phyloP scores from a whole-genome alignment of 2,329 filamentous ascomycete species.

The Daldinia eschscholtzii region DNA sequence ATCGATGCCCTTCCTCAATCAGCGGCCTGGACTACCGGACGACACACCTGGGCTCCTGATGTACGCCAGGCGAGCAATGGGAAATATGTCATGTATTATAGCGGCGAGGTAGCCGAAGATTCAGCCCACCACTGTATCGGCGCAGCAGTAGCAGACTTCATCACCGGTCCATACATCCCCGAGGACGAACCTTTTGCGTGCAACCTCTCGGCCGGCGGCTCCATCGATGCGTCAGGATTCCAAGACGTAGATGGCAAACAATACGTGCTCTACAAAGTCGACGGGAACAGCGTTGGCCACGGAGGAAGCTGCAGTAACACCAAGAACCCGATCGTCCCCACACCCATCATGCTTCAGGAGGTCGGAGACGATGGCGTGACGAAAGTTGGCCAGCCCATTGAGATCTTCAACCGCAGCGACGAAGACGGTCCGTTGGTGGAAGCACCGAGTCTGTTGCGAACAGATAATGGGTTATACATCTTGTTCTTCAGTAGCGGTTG shows the following conservation, averaged over 20 bases:
- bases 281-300: constrained; percentile 68
- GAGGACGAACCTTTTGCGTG: constrained; percentile 64
- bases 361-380: constrained; percentile 65
- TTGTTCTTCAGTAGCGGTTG: constrained; percentile 74
- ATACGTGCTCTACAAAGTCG: constrained; percentile 75
- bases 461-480: constrained; percentile 64
- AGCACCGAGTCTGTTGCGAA: constrained; percentile 67
- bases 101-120: constrained; percentile 59
- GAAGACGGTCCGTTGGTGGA: constrained; percentile 70
- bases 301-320: constrained; percentile 62
- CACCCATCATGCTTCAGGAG: constrained; percentile 69
- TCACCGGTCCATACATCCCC: constrained; percentile 67
- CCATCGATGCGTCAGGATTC: constrained; percentile 74
- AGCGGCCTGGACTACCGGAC: constrained; percentile 66
- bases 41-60: constrained; percentile 72
- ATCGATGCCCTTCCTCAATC: constrained; percentile 67
- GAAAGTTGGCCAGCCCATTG: constrained; percentile 62
- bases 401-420: constrained; percentile 60
- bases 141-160: constrained; percentile 61
- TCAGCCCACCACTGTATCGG: constrained; percentile 69
- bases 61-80: constrained; percentile 63
- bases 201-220: constrained; percentile 65
- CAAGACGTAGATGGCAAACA: constrained; percentile 64
- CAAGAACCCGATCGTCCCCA: constrained; percentile 57
- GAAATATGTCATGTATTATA: constrained; percentile 72